Base-by-base conservation (phyloP, 2,329 filamentous ascomycete species). In the Alternaria sp. region DNA sequence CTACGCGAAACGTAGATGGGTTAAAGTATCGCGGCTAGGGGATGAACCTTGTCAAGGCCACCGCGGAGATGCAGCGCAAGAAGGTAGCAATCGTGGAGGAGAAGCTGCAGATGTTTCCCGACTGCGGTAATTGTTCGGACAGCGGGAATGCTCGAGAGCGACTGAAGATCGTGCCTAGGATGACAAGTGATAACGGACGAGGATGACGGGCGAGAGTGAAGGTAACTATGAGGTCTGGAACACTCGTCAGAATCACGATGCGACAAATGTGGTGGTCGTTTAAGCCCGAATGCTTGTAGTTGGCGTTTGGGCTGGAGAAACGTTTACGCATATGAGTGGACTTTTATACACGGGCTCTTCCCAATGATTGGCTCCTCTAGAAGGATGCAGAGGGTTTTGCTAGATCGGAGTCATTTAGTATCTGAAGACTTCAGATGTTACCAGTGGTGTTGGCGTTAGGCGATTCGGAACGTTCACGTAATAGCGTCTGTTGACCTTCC, bases 51-150 rank as follows among this genome's bases (percentile, higher is more conserved):
- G 21, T 23, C 24, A 50, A 51, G 23, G 53, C 50, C 26, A 42
- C 41, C 1, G 21, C 39, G 36, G 45, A 17, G 31, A 17, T 51
- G n/a, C 44, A 48, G 17, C 21, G 24, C 5, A 36, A 41, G 44
- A 50, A 42, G n/a, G 28, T 56, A 24, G 17, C 14, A 36, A 28
- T 49, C 48, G 37, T 56, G 17, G 3, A 56, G 28, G 40, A 41
- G 10, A 28, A 17, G 11, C 13, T 56, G 29, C 26, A 31, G n/a
- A n/a, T 13, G 34, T 42, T 56, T 37, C 28, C 5, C 14, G 34
- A 29, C 3, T 31, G 26, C 11, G 45, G 53, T 9, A 23, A 55
- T 17, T 21, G 33, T 11, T 21, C 42, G 2, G 51, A 54, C 31
- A 28, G 13, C 14, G 23, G 34, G 17, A 29, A 46, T 14, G 4